Evolutionary conservation across 306 rosid genomes (phyloP).

Genomic region (Vicia faba): DNA sequence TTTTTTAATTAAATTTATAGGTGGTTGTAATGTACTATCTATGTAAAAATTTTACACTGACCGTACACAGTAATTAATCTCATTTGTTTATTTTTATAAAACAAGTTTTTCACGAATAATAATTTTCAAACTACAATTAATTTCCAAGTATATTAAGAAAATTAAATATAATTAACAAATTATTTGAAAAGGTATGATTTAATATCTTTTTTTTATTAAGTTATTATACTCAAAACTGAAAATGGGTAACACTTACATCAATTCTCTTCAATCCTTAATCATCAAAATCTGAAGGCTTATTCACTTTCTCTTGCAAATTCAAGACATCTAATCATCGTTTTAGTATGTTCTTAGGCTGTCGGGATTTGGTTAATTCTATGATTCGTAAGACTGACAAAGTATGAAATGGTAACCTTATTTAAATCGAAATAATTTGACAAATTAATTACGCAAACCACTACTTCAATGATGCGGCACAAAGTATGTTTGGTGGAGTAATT

Average conservation of each 20-base stretch:
- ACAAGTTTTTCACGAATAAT: too few relatives aligned
- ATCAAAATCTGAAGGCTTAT: neutral
- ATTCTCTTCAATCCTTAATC: neutral
- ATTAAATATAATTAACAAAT: too few relatives aligned
- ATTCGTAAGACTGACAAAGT: slow-evolving; percentile 37
- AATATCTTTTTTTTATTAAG: neutral
- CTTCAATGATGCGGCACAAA: slow-evolving; percentile 27
- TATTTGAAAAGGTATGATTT: too few relatives aligned
- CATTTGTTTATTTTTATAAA: too few relatives aligned
- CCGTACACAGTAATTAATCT: too few relatives aligned
- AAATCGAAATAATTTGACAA: slow-evolving; percentile 24
- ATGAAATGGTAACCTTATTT: slow-evolving; percentile 28
- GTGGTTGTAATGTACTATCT: too few relatives aligned
- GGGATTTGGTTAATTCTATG: slow-evolving; percentile 30
- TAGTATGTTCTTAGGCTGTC: slow-evolving; percentile 31
- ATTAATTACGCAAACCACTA: slow-evolving; percentile 14
- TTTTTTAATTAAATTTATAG: too few relatives aligned
- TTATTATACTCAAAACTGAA: neutral
- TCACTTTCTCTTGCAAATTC: slow-evolving; percentile 15
- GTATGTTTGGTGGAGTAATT: neutral
- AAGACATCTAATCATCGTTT: slow-evolving; percentile 20
- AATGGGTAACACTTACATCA: neutral
- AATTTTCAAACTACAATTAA: too few relatives aligned
- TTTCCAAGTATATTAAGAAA: too few relatives aligned
- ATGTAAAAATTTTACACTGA: too few relatives aligned